Percentiles rank a stretch among this genome's conserved stretches.
phyloP scores from a whole-genome alignment of 148 eudicot genomes.

The Persicaria tinctoria region DNA sequence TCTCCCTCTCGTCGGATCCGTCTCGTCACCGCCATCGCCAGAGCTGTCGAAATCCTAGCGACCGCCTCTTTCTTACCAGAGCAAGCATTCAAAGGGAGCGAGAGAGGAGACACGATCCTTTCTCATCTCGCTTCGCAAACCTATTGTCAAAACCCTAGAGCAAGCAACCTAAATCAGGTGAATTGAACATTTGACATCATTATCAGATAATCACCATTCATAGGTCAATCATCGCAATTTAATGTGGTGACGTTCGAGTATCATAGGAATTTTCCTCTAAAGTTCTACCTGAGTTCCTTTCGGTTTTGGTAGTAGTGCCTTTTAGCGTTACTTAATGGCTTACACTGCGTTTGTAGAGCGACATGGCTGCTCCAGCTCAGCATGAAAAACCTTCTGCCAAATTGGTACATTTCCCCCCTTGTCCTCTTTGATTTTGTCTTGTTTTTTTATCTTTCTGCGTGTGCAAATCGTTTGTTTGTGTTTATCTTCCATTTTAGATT shows the following conservation, averaged over 20 bases:
- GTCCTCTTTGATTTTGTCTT: neutral
- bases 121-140: neutral
- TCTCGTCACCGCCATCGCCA: neutral
- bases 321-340: neutral
- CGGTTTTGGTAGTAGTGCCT: neutral
- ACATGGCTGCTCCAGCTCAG: constrained; percentile 1
- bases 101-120: neutral
- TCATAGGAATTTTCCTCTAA: neutral
- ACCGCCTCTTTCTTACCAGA: neutral
- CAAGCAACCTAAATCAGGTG: neutral
- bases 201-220: neutral
- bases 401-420: neutral
- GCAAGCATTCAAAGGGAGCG: neutral
- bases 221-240: constrained; percentile 6
- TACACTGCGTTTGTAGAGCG: neutral
- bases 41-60: constrained; percentile 2
- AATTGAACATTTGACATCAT: neutral
- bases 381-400: neutral
- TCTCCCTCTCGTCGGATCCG: neutral
- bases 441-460: neutral
- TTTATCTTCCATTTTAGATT: constrained; percentile 31
- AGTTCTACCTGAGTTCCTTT: neutral
- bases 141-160: constrained; percentile 1
- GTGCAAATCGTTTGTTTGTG: neutral
- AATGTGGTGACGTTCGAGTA: neutral